Base-by-base conservation (phyloP, 495 filamentous ascomycete genomes). In the Podospora sp. region DNA sequence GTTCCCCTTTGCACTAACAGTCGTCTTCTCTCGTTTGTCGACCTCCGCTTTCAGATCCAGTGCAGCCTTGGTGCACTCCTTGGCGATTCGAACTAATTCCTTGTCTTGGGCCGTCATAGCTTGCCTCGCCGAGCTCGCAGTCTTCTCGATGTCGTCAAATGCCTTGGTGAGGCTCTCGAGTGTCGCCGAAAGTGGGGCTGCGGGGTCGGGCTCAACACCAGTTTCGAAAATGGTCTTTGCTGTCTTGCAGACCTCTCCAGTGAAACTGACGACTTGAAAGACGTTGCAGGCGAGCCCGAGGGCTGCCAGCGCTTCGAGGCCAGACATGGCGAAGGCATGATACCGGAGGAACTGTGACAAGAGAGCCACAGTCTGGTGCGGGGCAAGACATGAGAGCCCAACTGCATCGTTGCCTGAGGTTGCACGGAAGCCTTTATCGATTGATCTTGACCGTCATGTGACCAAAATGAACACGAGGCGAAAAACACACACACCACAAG, bases 221-320 rank as follows among this genome's bases (percentile, higher is more conserved):
- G 25, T 67, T 12, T 61, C 27, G 36, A 61, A 22, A 0, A 67
- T n/a, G 40, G 0, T 49, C 29, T 56, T 53, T 6, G 49, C 26
- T 12, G 40, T 21, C 50, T 55, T 61, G 58, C 40, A 67, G 12
- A 62, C 58, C 8, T 67, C 65, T 25, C 57, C 33, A 16, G 65
- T 49, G 22, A 67, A 67, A 26, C 65, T 67, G 21, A 67, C 26
- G 20, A 67, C 50, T 24, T 56, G 58, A 24, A 67, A 67, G 20
- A 67, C 65, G 22, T 60, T 55, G 29, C 65, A 67, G 29, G 40
- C 58, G 21, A 67, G 65, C 65, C 58, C 58, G 29, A 67, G 58
- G 46, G 65, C 65, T 53, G 22, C 57, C 58, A 62, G 35, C 35
- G 65, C n/a, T 27, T 67, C 65, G 26, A 62, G 58, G 16, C 65